Conservation (phyloP, 768 basidiomycete species). For the Daedaleopsis nitida region DNA sequence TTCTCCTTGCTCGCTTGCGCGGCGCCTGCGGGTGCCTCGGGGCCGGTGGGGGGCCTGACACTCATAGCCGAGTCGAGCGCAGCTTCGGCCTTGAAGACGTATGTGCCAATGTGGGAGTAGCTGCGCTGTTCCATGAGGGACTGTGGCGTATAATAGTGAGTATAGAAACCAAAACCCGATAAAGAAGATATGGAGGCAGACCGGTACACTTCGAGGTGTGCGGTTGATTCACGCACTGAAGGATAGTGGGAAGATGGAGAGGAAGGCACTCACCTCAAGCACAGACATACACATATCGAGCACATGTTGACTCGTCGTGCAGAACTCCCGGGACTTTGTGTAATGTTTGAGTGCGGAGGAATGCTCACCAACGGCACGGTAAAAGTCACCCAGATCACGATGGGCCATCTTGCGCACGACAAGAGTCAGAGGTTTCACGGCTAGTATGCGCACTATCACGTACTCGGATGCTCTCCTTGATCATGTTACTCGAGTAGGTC, state of each 20-base stretch:
- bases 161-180: neutral
- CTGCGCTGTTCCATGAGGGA: slow-evolving; percentile 85
- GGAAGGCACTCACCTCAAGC: slow-evolving; percentile 56
- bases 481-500: slow-evolving; percentile 94
- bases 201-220: too few species aligned
- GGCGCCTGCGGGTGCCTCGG: slow-evolving; percentile 21
- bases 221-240: slow-evolving; percentile 5
- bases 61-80: slow-evolving; percentile 66
- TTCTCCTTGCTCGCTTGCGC: slow-evolving; percentile 43
- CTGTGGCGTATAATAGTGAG: slow-evolving; percentile 38
- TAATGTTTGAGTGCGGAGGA: slow-evolving; percentile 74
- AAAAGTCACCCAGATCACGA: slow-evolving; percentile 83
- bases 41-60: slow-evolving; percentile 17
- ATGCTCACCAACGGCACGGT: slow-evolving; percentile 73
- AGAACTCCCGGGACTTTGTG: slow-evolving; percentile 92
- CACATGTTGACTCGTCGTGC: slow-evolving; percentile 88
- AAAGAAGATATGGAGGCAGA: neutral
- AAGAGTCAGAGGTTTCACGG: neutral
- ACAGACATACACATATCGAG: slow-evolving; percentile 89
- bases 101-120: slow-evolving; percentile 86
- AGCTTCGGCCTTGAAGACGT: slow-evolving; percentile 94
- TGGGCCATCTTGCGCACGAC: slow-evolving; percentile 74
- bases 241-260: neutral
- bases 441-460: slow-evolving; percentile 19
- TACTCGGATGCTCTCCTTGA: slow-evolving; percentile 97